Conservation (phyloP, 768 basidiomycete genomes). For the Pholiota conissans region DNA sequence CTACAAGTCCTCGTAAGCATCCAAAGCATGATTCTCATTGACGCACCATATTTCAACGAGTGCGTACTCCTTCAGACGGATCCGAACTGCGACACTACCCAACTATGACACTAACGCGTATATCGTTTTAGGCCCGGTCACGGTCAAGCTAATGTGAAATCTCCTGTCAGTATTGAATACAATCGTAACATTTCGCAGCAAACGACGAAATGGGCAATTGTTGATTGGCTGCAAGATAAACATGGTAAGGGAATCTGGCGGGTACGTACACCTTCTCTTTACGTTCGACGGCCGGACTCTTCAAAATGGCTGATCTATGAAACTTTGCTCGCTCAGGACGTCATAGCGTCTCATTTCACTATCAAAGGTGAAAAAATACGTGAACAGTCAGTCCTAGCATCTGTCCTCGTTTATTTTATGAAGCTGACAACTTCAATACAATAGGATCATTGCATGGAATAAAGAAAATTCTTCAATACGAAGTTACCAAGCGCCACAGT, state of each 20-base stretch:
- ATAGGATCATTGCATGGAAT: conserved; percentile 22
- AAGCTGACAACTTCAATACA: not conserved
- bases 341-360: conserved; percentile 49
- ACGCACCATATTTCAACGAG: conserved; percentile 60
- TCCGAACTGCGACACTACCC: not conserved
- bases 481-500: not conserved
- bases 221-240: conserved; percentile 50
- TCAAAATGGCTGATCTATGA: conserved; percentile 1
- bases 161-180: conserved; percentile 39
- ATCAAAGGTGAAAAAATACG: conserved; percentile 41
- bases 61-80: conserved; percentile 24
- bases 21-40: conserved; percentile 59
- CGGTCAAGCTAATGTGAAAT: conserved; percentile 38
- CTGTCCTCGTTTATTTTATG: not conserved
- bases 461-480: conserved; percentile 8
- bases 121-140: conserved; percentile 42
- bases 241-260: conserved; percentile 45
- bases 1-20: conserved; percentile 59
- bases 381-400: conserved; percentile 33
- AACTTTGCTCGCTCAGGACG: conserved; percentile 34
- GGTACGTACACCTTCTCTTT: conserved; percentile 27
- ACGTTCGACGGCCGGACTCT: not conserved
- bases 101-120: conserved; percentile 2
- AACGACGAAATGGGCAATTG: conserved; percentile 52
- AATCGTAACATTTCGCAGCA: conserved; percentile 43